Percentiles rank a stretch among this genome's conserved stretches.
These are phyloP conservation scores for Mycena sp. DNA, from an alignment of 1,284 basidiomycete species.

Conservation along the genomic window DNA sequence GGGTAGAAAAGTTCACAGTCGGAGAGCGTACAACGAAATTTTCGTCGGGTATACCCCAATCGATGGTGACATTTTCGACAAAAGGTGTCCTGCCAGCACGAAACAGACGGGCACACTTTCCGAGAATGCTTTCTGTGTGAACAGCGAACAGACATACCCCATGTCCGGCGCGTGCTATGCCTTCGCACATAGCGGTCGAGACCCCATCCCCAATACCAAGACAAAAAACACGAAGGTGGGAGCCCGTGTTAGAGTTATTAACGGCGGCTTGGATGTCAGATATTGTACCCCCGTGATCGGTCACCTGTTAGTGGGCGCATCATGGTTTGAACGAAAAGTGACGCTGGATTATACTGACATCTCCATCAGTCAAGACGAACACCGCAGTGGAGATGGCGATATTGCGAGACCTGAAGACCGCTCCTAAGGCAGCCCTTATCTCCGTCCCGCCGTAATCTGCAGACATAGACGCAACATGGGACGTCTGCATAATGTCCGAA, in stretches of 20 bases:
- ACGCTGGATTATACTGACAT: too few relatives aligned
- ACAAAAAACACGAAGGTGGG: constrained; percentile 57
- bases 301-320: constrained; percentile 37
- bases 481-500: constrained; percentile 31
- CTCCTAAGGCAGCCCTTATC: constrained; percentile 48
- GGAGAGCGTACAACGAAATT: constrained; percentile 25
- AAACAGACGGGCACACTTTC: constrained; percentile 58
- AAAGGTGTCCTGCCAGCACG: constrained; percentile 57
- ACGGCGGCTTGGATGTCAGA: constrained; percentile 44
- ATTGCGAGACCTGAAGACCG: constrained; percentile 45
- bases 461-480: constrained; percentile 48
- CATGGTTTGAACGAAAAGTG: too few relatives aligned
- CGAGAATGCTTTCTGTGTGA: constrained; percentile 53
- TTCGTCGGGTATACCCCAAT: constrained; percentile 54
- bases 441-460: constrained; percentile 60
- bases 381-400: constrained; percentile 50
- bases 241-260: constrained; percentile 29
- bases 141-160: constrained; percentile 58
- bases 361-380: constrained; percentile 65
- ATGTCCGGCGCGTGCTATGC: constrained; percentile 59
- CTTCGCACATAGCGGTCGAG: constrained; percentile 59
- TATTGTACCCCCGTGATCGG: constrained; percentile 34
- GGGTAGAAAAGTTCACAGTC: constrained; percentile 38
- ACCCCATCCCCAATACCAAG: constrained; percentile 63
- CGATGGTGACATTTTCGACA: constrained; percentile 54